Base-by-base conservation (phyloP, 345 rosid genomes). In the Brassica cretica region DNA sequence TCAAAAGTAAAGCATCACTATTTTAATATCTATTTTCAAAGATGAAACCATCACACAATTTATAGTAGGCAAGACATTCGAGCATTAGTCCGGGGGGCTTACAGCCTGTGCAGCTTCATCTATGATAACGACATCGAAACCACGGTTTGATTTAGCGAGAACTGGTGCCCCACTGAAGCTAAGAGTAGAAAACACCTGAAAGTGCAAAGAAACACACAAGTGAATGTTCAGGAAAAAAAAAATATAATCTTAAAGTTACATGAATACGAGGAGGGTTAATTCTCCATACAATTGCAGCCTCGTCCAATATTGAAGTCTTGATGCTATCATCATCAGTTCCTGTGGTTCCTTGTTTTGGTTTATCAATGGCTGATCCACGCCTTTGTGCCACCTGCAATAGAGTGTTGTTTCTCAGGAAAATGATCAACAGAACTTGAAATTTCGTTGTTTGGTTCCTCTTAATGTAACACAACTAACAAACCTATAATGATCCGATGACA, bases 41-140 rank as follows among this genome's bases (percentile, higher is more conserved):
- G 1, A 19, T 11, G 7, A 30, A 46, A 66, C 46, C 30, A 4
- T 68, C 32, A 18, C 68, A 12, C 51, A 29, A 16, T 19, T 14
- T 41, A 67, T 5, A 68, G 33, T 68, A 27, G 15, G 32, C 53
- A 41, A 63, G 44, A 46, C 66, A 66, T 56, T 78, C 9, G 6
- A 72, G 64, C 21, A 62, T 53, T 25, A 53, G 64, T 80, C 27
- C 15, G 55, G 65, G 66, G 67, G 74, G 75, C 96, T 88, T 84
- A 93, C 99, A 81, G 99, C 99, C 86, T 93, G 98, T 74, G 99
- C 99, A 76, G 99, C 99, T 87, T 95, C 99, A 79, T 95, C 99
- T 32, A 95, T 89, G 67, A 95, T 93, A 74, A 93, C 99, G 30
- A 95, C 92, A 91, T 95, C 99, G 66, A 93, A 95, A 83, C 90